Conservation (phyloP, 768 basidiomycete species). For the Trametes cingulata region DNA sequence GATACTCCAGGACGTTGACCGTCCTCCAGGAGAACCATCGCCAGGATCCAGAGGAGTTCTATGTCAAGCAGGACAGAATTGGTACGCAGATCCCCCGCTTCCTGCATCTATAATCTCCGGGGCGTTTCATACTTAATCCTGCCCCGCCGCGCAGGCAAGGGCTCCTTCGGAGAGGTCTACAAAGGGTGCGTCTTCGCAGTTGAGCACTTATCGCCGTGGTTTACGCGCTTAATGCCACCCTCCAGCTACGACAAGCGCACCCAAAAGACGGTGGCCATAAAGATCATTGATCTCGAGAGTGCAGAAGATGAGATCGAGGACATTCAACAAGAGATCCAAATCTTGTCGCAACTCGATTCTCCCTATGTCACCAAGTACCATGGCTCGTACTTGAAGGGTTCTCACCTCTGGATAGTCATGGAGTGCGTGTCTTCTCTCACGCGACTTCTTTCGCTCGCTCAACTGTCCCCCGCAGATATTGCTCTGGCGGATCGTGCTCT, state of each 20-base stretch:
- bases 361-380: slow-evolving; percentile 97
- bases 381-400: slow-evolving; percentile 93
- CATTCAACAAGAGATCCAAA: slow-evolving; percentile 98
- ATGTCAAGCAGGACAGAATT: slow-evolving; percentile 96
- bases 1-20: slow-evolving; percentile 10
- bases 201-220: slow-evolving; percentile 12
- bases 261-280: slow-evolving; percentile 97
- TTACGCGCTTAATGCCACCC: neutral
- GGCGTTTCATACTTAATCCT: neutral
- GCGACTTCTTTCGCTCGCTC: neutral
- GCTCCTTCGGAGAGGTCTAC: slow-evolving; percentile 99
- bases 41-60: slow-evolving; percentile 95
- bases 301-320: slow-evolving; percentile 99
- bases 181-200: slow-evolving; percentile 70
- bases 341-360: slow-evolving; percentile 94
- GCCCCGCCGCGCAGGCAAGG: slow-evolving; percentile 67
- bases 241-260: slow-evolving; percentile 91
- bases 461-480: slow-evolving; percentile 60
- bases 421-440: slow-evolving; percentile 54
- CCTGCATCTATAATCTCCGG: slow-evolving; percentile 10
- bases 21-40: slow-evolving; percentile 56
- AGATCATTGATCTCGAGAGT: slow-evolving; percentile 98
- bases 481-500: slow-evolving; percentile 96
- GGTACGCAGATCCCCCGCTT: slow-evolving; percentile 50
- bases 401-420: slow-evolving; percentile 99